Base-by-base conservation (phyloP, 768 basidiomycete genomes). In the Coprinopsis cinerea region DNA sequence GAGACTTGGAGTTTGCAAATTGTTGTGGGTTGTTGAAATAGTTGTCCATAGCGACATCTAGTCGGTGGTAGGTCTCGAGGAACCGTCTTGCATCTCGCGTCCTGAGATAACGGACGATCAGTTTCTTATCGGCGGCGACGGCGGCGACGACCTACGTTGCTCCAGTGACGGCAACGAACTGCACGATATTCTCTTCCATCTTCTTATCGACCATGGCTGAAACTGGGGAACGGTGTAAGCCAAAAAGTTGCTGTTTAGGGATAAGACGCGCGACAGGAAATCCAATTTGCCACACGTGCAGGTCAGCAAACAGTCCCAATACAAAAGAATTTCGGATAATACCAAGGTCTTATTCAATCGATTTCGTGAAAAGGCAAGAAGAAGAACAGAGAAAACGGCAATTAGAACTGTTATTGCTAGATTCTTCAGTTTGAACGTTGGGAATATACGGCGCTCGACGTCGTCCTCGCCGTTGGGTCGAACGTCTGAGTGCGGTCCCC, bases 11-110 rank as follows among this genome's bases (percentile, higher is more conserved):
- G 7, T 44, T 28, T 11, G 50, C 44, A 42, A 73, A 63, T 20
- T 64, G 65, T 47, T 61, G 59, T 22, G 78, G 74, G 47, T 85
- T 77, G 56, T 76, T 79, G 67, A 78, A 87, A 62, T 73, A 91
- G 1, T 84, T 80, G 62, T 90, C 84, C 39, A 88, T 67, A 20
- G 88, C 88, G n/a, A 72, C 64, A 48, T 91, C 88, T 36, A 87
- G 65, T 30, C 81, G 77, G 57, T 79, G 82, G 67, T 86, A 73
- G 56, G 79, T 82, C 53, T 87, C 80, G 41, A 90, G 62, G 66
- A 78, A 88, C 59, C 78, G 78, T 56, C 66, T 79, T 10, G 86
- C 88, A 52, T 88, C 85, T 53, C 65, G 72, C 23, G 69, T 61
- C 18, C 77, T 78, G 56, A 59, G 61, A 49, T 53, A 30, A 24